A percentile compares a stretch with the other conserved stretches of the same genome.
phyloP scores from a whole-genome alignment of 305 asterid species.

The Lippia alba region DNA sequence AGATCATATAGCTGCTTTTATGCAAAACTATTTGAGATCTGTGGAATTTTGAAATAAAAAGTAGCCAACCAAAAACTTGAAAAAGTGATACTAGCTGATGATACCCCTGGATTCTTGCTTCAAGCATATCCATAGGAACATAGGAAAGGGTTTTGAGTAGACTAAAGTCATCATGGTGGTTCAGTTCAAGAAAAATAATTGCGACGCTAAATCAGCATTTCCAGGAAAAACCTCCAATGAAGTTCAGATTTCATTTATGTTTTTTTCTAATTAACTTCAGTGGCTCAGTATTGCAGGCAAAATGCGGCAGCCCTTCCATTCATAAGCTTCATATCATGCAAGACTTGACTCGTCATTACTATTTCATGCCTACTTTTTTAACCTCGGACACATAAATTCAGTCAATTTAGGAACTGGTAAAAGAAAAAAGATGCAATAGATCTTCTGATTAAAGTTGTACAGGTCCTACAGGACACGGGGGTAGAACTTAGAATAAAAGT shows the following conservation, averaged over 20 bases:
- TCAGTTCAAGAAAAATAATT: background rate
- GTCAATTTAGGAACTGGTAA: background rate
- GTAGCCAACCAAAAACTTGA: constrained; percentile 2
- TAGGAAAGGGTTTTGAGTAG: background rate
- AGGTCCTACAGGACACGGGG: background rate
- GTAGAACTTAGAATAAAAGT: constrained; percentile 1
- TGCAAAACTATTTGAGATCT: constrained; percentile 1
- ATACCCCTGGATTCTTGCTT: background rate
- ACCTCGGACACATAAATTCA: background rate
- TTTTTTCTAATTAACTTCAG: too few relatives aligned
- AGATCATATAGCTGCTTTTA: constrained; percentile 25
- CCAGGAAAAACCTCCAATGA: background rate
- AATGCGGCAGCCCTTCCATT: background rate
- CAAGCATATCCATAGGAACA: constrained; percentile 3
- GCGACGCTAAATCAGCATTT: background rate
- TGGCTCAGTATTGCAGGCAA: too few relatives aligned
- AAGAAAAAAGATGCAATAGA: background rate
- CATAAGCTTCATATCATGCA: background rate
- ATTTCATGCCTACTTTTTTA: background rate
- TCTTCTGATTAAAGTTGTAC: background rate
- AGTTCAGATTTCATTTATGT: too few relatives aligned
- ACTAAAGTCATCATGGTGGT: background rate
- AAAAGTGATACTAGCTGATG: constrained; percentile 4
- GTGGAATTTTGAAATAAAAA: background rate
- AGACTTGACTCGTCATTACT: too few relatives aligned